Conservation (phyloP, 805 yeast genomes). For the Wickerhamiella nectarea region DNA sequence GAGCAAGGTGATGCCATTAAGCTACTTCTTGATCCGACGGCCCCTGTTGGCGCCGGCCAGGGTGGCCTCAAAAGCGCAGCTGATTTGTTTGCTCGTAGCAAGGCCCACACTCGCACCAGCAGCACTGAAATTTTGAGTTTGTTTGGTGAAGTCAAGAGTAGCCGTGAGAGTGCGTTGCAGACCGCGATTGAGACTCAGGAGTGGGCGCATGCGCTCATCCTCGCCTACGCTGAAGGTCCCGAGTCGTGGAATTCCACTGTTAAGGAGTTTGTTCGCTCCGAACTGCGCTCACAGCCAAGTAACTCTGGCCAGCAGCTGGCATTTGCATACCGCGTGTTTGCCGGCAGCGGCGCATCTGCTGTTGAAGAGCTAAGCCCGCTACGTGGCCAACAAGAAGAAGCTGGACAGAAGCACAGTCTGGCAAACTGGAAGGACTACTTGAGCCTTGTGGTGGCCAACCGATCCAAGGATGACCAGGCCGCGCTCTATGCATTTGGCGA, state of each 20-base stretch:
- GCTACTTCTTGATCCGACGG: constrained; percentile 8
- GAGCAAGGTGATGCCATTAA: constrained; percentile 7
- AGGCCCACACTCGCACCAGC: constrained; percentile 3
- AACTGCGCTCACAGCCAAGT: constrained; percentile 28
- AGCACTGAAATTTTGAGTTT: constrained; percentile 22
- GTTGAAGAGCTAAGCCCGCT: constrained; percentile 36
- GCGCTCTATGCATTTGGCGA: constrained; percentile 28
- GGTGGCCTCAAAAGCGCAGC: constrained; percentile 9
- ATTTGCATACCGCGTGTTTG: constrained; percentile 45
- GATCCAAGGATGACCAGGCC: constrained; percentile 20
- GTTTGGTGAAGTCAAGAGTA: constrained; percentile 33
- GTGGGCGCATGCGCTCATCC: constrained; percentile 63
- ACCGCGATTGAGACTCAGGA: constrained; percentile 49
- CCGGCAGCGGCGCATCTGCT: constrained; percentile 45
- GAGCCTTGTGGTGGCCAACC: constrained; percentile 23
- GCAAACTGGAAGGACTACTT: constrained; percentile 24
- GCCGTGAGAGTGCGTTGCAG: constrained; percentile 50
- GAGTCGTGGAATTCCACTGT: constrained; percentile 47
- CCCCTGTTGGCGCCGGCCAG: neutral
- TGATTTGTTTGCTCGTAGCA: constrained; percentile 24
- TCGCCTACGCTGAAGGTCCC: constrained; percentile 53
- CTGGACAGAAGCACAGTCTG: constrained; percentile 12
- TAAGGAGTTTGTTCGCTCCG: constrained; percentile 41
- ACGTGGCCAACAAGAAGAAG: constrained; percentile 3
- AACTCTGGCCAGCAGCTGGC: constrained; percentile 34